Conservation (phyloP, 768 basidiomycete genomes). For the Trametes cingulata region DNA sequence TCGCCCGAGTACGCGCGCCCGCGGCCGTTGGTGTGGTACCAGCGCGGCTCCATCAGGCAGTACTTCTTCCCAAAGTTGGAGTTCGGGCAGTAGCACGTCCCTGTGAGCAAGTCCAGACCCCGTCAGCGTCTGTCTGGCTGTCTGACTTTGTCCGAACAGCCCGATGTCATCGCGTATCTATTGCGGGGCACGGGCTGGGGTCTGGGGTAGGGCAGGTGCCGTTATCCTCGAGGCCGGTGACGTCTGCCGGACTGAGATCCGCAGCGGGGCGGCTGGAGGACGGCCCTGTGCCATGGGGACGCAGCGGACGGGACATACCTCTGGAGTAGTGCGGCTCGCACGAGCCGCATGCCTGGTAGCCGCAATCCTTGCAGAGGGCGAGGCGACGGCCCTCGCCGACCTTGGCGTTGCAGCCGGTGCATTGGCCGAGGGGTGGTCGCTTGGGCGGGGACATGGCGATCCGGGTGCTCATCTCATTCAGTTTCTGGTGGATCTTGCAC, state of each 20-base stretch:
- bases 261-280: conserved; percentile 1
- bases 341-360: conserved; percentile 37
- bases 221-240: conserved; percentile 8
- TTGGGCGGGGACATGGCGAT: conserved; percentile 29
- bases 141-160: background rate
- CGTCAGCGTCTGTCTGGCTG: conserved; percentile 11
- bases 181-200: background rate
- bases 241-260: background rate
- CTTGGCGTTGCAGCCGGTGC: conserved; percentile 36
- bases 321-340: conserved; percentile 32
- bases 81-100: conserved; percentile 38
- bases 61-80: conserved; percentile 38
- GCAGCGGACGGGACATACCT: conserved; percentile 24
- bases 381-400: conserved; percentile 15
- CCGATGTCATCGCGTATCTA: conserved; percentile 3
- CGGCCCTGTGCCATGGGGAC: background rate
- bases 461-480: conserved; percentile 30
- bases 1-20: conserved; percentile 34
- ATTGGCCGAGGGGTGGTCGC: conserved; percentile 23
- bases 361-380: conserved; percentile 35
- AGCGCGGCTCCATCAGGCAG: conserved; percentile 33
- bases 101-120: conserved; percentile 21
- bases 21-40: conserved; percentile 34
- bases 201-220: background rate
- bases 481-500: conserved; percentile 37